Percentiles rank a stretch among this genome's conserved stretches.
Conservation (phyloP, 371 early-diverging fungal species). For the Apophysomyces ossiformis region DNA sequence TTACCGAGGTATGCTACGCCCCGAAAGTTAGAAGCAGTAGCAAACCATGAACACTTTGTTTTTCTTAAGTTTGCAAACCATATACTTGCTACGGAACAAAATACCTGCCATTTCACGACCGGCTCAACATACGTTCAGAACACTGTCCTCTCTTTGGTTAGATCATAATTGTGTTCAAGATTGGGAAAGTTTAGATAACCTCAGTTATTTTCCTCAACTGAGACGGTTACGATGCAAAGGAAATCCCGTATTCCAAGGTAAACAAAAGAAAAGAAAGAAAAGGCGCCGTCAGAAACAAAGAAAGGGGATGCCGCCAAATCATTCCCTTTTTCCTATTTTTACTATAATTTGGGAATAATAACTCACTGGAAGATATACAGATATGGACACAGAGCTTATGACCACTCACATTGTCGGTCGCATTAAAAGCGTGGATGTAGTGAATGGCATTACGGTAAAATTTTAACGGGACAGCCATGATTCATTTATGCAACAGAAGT, state of each 20-base stretch:
- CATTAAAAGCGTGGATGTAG: slow-evolving; percentile 27
- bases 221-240: slow-evolving; percentile 47
- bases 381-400: slow-evolving; percentile 25
- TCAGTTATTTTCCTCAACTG: slow-evolving; percentile 47
- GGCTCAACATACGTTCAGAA: slow-evolving; percentile 23
- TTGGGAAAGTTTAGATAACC: slow-evolving; percentile 50
- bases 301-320: no score
- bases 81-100: slow-evolving; percentile 58
- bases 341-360: no score
- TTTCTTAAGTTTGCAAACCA: slow-evolving; percentile 34
- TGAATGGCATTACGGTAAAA: slow-evolving; percentile 51
- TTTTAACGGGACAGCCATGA: not conserved
- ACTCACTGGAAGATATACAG: slow-evolving; percentile 14
- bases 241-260: slow-evolving; percentile 57
- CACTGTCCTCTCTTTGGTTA: slow-evolving; percentile 46
- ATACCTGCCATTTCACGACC: slow-evolving; percentile 26
- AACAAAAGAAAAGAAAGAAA: not conserved
- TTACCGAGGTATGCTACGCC: slow-evolving; percentile 46
- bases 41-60: not conserved
- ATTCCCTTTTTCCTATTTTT: no score
- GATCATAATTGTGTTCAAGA: slow-evolving; percentile 43
- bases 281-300: no score
- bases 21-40: not conserved
- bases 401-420: slow-evolving; percentile 42
- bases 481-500: no score